A percentile compares a stretch with the other conserved stretches of the same genome.
These are phyloP conservation scores for Bipolaris oryzae DNA, from an alignment of 2,329 filamentous ascomycete species.

Conservation along the genomic window DNA sequence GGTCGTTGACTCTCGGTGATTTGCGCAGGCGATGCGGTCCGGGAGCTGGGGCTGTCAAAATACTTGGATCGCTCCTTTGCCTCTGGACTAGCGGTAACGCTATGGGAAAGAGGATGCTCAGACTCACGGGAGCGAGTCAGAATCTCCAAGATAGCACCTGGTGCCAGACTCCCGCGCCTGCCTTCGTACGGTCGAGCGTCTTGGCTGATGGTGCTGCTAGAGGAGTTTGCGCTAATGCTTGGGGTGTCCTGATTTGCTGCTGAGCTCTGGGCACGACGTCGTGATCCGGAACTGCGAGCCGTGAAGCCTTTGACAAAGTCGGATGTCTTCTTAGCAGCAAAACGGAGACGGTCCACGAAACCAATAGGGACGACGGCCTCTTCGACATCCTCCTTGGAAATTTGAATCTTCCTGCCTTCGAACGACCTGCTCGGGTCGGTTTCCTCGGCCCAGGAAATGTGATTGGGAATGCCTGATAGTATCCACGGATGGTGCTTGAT, in stretches of 20 bases:
- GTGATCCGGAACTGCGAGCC: slow-evolving; percentile 48
- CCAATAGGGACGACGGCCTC: slow-evolving; percentile 88
- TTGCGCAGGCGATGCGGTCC: slow-evolving; percentile 50
- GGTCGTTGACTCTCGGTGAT: slow-evolving; percentile 35
- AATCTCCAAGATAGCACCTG: slow-evolving; percentile 63
- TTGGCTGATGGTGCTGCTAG: slow-evolving; percentile 61
- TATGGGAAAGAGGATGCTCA: slow-evolving; percentile 78
- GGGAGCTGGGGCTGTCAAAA: slow-evolving; percentile 47
- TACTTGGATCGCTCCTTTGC: slow-evolving; percentile 45
- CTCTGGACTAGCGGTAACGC: slow-evolving; percentile 72
- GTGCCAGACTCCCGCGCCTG: slow-evolving; percentile 63
- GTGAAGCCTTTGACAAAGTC: slow-evolving; percentile 37
- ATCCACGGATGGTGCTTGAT: slow-evolving; percentile 97
- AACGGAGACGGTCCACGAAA: slow-evolving; percentile 82
- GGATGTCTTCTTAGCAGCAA: slow-evolving; percentile 62
- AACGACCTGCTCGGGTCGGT: slow-evolving; percentile 82
- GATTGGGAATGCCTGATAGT: slow-evolving; percentile 74
- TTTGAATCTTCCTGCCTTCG: slow-evolving; percentile 84
- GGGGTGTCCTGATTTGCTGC: slow-evolving; percentile 61
- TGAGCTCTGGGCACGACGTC: slow-evolving; percentile 62
- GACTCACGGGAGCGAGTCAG: slow-evolving; percentile 58
- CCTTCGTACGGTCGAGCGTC: slow-evolving; percentile 59
- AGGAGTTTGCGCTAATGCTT: slow-evolving; percentile 59
- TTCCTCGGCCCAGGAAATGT: slow-evolving; percentile 85
- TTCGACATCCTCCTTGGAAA: slow-evolving; percentile 90